phyloP scores from a whole-genome alignment of 768 basidiomycete species.

The Serpula lacrymans region DNA sequence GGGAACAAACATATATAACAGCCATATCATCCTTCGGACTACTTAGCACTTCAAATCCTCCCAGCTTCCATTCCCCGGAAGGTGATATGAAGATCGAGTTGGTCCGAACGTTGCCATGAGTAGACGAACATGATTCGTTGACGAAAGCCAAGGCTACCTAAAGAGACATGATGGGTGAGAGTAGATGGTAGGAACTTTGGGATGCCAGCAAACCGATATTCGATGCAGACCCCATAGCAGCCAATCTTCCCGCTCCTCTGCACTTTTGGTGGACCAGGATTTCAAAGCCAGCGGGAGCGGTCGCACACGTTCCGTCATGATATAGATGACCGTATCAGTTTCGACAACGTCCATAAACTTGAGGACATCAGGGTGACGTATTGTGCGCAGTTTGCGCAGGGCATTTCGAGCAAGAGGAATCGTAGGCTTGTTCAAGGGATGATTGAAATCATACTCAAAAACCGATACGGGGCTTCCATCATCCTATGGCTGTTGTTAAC shows the following conservation, averaged over 20 bases:
- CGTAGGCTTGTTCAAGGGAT: constrained; percentile 52
- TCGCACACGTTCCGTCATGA: constrained; percentile 92
- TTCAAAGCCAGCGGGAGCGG: constrained; percentile 65
- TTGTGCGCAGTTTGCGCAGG: constrained; percentile 83
- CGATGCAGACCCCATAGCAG: constrained; percentile 91
- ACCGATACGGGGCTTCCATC: constrained; percentile 83
- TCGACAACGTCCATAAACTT: constrained; percentile 94
- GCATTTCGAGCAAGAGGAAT: constrained; percentile 85
- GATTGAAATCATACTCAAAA: constrained; percentile 85
- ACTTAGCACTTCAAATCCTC: constrained; percentile 90
- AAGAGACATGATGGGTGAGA: constrained; percentile 1
- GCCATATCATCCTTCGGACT: constrained; percentile 75
- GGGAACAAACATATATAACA: constrained; percentile 70
- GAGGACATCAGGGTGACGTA: constrained; percentile 93
- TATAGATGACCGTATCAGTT: constrained; percentile 80
- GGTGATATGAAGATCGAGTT: constrained; percentile 86
- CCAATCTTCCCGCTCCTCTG: constrained; percentile 81
- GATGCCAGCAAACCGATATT: constrained; percentile 63
- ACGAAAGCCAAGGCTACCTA: constrained; percentile 89
- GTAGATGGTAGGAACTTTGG: background rate
- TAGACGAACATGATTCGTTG: constrained; percentile 78
- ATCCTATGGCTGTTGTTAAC: constrained; percentile 53
- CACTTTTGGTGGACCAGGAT: constrained; percentile 57
- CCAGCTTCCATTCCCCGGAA: constrained; percentile 95
- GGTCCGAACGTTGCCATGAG: constrained; percentile 77